These are phyloP conservation scores for Xylaria intraflava DNA, from an alignment of 495 filamentous ascomycete genomes.

Conservation along the genomic window DNA sequence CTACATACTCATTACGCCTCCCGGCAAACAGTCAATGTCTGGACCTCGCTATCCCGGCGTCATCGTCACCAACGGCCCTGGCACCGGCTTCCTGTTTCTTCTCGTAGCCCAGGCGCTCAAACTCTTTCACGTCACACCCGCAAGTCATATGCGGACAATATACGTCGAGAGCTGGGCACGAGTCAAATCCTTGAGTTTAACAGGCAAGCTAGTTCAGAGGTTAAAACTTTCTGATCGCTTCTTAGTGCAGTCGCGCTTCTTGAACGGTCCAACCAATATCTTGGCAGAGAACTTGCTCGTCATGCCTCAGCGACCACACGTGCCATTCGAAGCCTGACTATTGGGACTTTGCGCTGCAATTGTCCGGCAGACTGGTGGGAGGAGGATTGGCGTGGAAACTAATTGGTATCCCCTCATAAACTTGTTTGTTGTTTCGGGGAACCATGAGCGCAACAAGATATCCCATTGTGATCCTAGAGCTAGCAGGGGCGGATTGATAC, in stretches of 20 bases:
- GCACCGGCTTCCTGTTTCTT: conserved; percentile 73
- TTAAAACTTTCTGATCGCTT: conserved; percentile 38
- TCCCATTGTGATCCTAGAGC: too few relatives aligned
- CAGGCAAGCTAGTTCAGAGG: conserved; percentile 58
- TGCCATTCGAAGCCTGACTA: not conserved
- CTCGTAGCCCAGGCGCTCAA: conserved; percentile 62
- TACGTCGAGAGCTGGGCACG: conserved; percentile 93
- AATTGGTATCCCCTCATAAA: not conserved
- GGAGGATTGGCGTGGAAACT: not conserved
- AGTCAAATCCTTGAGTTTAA: conserved; percentile 70
- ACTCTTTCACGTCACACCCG: conserved; percentile 44
- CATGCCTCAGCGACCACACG: not conserved
- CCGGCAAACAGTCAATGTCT: conserved; percentile 26
- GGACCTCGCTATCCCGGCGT: conserved; percentile 45
- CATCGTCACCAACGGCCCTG: conserved; percentile 84
- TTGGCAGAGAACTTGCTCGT: conserved; percentile 8
- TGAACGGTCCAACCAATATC: conserved; percentile 10
- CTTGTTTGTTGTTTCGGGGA: not conserved
- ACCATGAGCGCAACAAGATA: not conserved
- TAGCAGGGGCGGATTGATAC: too few relatives aligned
- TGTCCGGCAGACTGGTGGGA: not conserved
- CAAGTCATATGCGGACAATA: conserved; percentile 50
- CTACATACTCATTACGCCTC: conserved; percentile 30
- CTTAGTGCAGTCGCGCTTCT: conserved; percentile 32
- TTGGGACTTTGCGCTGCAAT: not conserved